These are phyloP conservation scores for Penicillium ochrochloron DNA, from an alignment of 495 filamentous ascomycete genomes.

Conservation along the genomic window DNA sequence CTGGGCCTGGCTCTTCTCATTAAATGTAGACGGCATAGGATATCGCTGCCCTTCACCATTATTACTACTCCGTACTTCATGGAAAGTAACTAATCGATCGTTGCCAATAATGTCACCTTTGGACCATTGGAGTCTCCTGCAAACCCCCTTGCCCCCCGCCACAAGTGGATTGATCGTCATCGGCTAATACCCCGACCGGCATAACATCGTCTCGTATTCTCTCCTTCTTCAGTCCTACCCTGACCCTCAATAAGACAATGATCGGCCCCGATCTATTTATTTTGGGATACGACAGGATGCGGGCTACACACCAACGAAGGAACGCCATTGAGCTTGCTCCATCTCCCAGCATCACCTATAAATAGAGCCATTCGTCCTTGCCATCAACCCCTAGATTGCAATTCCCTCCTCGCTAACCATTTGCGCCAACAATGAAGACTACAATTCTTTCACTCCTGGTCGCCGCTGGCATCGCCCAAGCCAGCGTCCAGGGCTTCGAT, in stretches of 20 bases:
- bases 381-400: not conserved
- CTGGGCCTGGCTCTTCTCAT: no score
- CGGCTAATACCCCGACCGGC: conserved; percentile 6
- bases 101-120: not conserved
- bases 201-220: conserved; percentile 14
- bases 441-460: conserved; percentile 16
- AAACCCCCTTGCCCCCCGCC: conserved; percentile 4
- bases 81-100: not conserved
- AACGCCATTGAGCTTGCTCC: conserved; percentile 7
- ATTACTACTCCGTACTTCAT: not conserved
- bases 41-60: no score
- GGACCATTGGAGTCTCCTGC: not conserved
- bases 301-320: not conserved
- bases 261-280: conserved; percentile 23
- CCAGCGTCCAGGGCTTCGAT: conserved; percentile 64
- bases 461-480: conserved; percentile 35
- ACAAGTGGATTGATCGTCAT: conserved; percentile 18
- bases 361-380: conserved; percentile 7
- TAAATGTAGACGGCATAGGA: no score
- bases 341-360: conserved; percentile 1
- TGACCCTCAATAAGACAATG: conserved; percentile 4
- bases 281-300: conserved; percentile 42
- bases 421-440: conserved; percentile 21
- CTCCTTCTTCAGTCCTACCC: conserved; percentile 4
- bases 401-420: not conserved